Evolutionary conservation across 225 moss, liverwort and hornwort species (phyloP).

Genomic region (Polytrichum commune): DNA sequence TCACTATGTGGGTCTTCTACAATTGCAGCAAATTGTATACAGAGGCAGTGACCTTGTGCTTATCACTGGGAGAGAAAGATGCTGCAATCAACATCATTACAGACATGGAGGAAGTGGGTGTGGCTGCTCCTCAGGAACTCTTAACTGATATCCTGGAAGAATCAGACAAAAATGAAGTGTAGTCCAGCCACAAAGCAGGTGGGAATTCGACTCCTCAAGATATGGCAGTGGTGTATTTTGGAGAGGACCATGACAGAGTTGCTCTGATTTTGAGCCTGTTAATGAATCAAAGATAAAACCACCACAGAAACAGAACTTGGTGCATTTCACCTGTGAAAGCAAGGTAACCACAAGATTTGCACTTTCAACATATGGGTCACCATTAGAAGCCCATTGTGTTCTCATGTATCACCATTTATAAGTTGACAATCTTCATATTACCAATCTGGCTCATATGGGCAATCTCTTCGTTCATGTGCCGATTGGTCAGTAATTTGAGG

Average conservation of each 20-base stretch:
- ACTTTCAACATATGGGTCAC: no score
- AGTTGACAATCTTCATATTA: no score
- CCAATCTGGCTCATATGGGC: no score
- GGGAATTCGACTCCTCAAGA: not conserved
- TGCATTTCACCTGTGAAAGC: not conserved
- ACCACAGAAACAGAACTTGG: not conserved
- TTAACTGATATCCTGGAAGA: constrained; percentile 59
- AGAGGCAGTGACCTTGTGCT: constrained; percentile 68
- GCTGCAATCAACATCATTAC: constrained; percentile 73
- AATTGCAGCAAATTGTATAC: constrained; percentile 86
- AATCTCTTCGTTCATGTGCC: no score
- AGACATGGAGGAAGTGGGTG: constrained; percentile 82
- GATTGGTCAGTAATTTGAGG: no score
- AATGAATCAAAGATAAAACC: not conserved
- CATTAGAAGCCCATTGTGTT: no score
- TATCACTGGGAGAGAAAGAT: constrained; percentile 78
- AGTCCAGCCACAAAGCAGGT: constrained; percentile 30
- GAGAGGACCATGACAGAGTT: not conserved
- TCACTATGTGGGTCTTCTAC: not conserved
- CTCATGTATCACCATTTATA: no score
- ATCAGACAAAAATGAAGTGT: constrained; percentile 31
- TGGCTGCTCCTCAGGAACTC: constrained; percentile 65
- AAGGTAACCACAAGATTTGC: not conserved
- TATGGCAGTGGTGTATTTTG: not conserved
- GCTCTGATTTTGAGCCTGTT: constrained; percentile 3